phyloP scores from a whole-genome alignment of 352 stramenopile genomes.

The Phytopythium aichiense region DNA sequence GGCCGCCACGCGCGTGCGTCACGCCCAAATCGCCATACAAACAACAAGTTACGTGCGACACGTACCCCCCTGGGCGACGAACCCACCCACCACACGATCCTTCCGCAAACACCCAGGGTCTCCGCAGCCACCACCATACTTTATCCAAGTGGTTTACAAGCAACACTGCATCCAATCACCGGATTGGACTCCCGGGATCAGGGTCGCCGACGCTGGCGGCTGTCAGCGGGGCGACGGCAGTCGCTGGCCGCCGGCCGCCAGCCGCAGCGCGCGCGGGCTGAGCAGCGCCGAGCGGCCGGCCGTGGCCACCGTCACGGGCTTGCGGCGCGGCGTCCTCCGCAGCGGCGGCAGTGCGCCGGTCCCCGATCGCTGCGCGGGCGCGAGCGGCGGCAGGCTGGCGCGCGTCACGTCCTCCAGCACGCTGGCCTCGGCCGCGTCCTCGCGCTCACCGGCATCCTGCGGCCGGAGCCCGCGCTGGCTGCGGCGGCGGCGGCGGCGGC shows the following conservation, averaged over 20 bases:
- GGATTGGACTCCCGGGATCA: no score
- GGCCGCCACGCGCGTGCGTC: background rate
- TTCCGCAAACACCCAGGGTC: background rate
- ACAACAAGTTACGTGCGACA: background rate
- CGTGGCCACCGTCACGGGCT: constrained; percentile 36
- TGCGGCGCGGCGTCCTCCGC: constrained; percentile 46
- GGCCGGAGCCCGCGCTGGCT: constrained; percentile 10
- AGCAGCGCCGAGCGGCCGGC: constrained; percentile 31
- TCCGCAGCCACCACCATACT: background rate
- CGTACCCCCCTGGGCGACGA: background rate
- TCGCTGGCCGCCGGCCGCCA: constrained; percentile 17
- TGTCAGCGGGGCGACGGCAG: constrained; percentile 10
- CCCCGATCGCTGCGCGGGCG: no score
- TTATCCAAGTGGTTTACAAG: background rate
- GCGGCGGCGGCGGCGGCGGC: constrained; percentile 3
- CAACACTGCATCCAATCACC: no score
- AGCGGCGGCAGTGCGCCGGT: constrained; percentile 24
- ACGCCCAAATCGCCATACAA: background rate
- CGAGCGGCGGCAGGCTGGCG: constrained; percentile 32
- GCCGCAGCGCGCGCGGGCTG: constrained; percentile 38
- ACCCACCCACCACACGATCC: background rate
- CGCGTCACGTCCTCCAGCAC: constrained; percentile 38
- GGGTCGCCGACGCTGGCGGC: no score
- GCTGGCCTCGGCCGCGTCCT: constrained; percentile 18
- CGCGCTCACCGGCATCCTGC: constrained; percentile 10